A percentile compares a stretch with the other conserved stretches of the same genome.
Conservation (phyloP, 2,329 filamentous ascomycete species). For the Amesomyces nigricolor region DNA sequence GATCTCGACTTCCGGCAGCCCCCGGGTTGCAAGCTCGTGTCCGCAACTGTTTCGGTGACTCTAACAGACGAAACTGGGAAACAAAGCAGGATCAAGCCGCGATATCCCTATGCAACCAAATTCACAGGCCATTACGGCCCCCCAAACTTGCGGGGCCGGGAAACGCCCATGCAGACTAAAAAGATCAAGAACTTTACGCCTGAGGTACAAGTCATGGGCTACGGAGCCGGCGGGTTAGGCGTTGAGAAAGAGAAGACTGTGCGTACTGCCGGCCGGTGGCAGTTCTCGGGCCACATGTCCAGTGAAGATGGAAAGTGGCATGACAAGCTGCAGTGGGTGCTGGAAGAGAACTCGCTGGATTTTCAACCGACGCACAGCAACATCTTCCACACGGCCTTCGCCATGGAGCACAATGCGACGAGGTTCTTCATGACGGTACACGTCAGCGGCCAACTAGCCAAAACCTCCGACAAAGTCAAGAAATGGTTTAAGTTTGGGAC, state of each 20-base stretch:
- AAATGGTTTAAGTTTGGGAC: not conserved
- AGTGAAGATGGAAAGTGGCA: conserved; percentile 5
- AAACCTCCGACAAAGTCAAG: conserved; percentile 9
- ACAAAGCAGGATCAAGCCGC: not conserved
- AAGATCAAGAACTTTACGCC: conserved; percentile 13
- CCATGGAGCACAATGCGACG: conserved; percentile 20
- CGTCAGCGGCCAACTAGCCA: conserved; percentile 19
- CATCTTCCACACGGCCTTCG: conserved; percentile 22
- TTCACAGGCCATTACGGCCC: conserved; percentile 23
- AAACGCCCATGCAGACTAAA: conserved; percentile 12
- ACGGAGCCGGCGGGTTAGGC: conserved; percentile 19
- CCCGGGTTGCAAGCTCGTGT: conserved; percentile 17
- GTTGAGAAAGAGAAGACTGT: conserved; percentile 12
- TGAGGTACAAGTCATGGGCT: conserved; percentile 14
- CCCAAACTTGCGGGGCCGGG: conserved; percentile 12
- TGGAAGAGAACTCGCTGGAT: conserved; percentile 20
- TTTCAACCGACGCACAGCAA: conserved; percentile 16
- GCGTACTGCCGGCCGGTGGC: conserved; percentile 14
- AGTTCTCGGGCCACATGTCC: conserved; percentile 18
- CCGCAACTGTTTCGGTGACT: conserved; percentile 19
- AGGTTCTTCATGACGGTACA: conserved; percentile 23
- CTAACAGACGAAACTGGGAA: conserved; percentile 8
- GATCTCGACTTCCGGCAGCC: conserved; percentile 23
- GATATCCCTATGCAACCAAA: conserved; percentile 12
- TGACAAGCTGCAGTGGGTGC: conserved; percentile 17